Percentiles rank a stretch among this genome's conserved stretches.
These are phyloP conservation scores for Filobasidium uniguttulatum DNA, from an alignment of 1,284 basidiomycete genomes.

Conservation along the genomic window DNA sequence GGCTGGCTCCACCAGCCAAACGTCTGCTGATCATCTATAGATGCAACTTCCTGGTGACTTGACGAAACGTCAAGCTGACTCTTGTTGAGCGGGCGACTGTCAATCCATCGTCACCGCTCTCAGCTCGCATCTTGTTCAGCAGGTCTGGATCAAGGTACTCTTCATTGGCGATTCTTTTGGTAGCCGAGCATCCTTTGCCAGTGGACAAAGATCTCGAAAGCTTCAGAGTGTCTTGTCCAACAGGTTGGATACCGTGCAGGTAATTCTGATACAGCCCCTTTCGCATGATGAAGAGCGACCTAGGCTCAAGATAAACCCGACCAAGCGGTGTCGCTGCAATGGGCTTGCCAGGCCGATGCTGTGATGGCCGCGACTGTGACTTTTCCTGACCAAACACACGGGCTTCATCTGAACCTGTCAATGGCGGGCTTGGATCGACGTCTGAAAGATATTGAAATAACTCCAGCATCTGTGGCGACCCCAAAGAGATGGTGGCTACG, in stretches of 20 bases:
- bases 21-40: too few relatives aligned
- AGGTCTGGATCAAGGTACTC: slow-evolving; percentile 37
- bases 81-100: slow-evolving; percentile 47
- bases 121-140: slow-evolving; percentile 21
- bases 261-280: slow-evolving; percentile 52
- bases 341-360: slow-evolving; percentile 14
- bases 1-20: too few relatives aligned
- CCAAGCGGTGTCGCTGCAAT: slow-evolving; percentile 54
- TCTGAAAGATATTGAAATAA: slow-evolving; percentile 55
- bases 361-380: neutral
- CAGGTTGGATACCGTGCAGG: slow-evolving; percentile 58
- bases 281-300: slow-evolving; percentile 65
- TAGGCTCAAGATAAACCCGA: slow-evolving; percentile 63
- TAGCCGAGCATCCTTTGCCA: slow-evolving; percentile 17
- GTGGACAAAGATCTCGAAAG: slow-evolving; percentile 7
- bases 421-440: slow-evolving; percentile 29
- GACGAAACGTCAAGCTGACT: slow-evolving; percentile 75
- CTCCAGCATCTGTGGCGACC: slow-evolving; percentile 69
- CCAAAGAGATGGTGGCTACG: slow-evolving; percentile 78
- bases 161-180: slow-evolving; percentile 47
- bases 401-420: slow-evolving; percentile 12
- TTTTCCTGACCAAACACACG: neutral
- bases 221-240: slow-evolving; percentile 15
- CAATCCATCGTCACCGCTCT: slow-evolving; percentile 41
- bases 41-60: too few relatives aligned